A percentile compares a stretch with the other conserved stretches of the same genome.
Evolutionary conservation across 169 alveolate species (phyloP).

Genomic region (Theileria sp.): DNA sequence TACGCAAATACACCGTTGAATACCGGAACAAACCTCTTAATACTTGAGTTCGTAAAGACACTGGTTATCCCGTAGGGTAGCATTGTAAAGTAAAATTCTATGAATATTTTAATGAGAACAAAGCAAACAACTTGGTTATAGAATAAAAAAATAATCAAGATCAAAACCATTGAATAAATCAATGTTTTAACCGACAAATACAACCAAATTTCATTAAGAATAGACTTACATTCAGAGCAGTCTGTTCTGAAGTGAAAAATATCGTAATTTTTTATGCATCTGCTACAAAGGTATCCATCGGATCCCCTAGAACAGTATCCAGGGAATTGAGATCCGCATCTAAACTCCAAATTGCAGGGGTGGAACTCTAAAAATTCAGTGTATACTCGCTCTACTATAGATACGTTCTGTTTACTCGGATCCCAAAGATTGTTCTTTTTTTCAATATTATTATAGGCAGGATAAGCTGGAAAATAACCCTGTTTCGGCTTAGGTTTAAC

Average conservation of each 20-base stretch:
- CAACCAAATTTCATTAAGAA: background rate
- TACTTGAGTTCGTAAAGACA: constrained; percentile 34
- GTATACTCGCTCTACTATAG: constrained; percentile 16
- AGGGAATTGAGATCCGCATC: constrained; percentile 28
- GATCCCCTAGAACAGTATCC: constrained; percentile 68
- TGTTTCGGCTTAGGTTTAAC: constrained; percentile 48
- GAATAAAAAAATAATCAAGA: constrained; percentile 18
- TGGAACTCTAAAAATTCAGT: constrained; percentile 54
- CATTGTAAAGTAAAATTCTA: constrained; percentile 55
- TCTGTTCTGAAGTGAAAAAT: constrained; percentile 42
- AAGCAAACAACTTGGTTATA: constrained; percentile 3
- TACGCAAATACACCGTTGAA: constrained; percentile 45
- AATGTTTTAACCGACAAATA: constrained; percentile 7
- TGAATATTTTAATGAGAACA: constrained; percentile 48
- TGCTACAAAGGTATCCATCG: constrained; percentile 73
- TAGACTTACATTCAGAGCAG: constrained; percentile 25
- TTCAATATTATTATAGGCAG: constrained; percentile 16
- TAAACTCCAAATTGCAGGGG: constrained; percentile 53
- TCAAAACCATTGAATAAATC: constrained; percentile 25
- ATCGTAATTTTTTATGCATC: constrained; percentile 50
- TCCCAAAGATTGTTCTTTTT: constrained; percentile 26
- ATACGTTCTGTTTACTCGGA: constrained; percentile 26
- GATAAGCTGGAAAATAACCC: constrained; percentile 54
- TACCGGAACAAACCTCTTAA: constrained; percentile 20
- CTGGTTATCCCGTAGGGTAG: constrained; percentile 57